These are phyloP conservation scores for Petunia secreta DNA, from an alignment of 257 asterid species.

Conservation along the genomic window DNA sequence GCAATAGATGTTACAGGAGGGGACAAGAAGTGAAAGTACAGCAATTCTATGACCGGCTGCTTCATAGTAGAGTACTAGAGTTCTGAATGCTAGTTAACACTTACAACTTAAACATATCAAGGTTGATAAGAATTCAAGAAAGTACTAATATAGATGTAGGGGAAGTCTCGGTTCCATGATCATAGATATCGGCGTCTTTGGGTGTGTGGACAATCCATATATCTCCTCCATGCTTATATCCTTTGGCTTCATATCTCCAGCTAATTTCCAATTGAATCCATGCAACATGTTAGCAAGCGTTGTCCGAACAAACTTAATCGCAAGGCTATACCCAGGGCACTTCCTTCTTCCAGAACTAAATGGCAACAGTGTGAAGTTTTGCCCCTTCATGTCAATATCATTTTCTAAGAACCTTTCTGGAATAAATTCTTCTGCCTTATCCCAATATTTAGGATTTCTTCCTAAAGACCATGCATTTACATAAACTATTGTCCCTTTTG, in stretches of 20 bases:
- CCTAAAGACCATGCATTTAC: slow-evolving; percentile 35
- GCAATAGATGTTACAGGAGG: no score
- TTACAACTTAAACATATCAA: no score
- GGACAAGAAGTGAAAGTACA: no score
- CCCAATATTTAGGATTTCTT: no score
- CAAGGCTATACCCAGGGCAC: slow-evolving; percentile 33
- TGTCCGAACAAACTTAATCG: slow-evolving; percentile 29
- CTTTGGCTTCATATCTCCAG: slow-evolving; percentile 33
- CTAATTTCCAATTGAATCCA: slow-evolving; percentile 39
- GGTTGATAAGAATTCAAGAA: no score
- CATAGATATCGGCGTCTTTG: slow-evolving; percentile 32
- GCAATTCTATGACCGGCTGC: no score
- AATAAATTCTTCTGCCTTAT: slow-evolving; percentile 19
- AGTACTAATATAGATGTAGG: slow-evolving; percentile 23
- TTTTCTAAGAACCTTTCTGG: slow-evolving; percentile 34
- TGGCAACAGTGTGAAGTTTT: slow-evolving; percentile 30
- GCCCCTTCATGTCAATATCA: slow-evolving; percentile 23
- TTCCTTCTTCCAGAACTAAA: slow-evolving; percentile 34
- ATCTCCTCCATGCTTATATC: slow-evolving; percentile 39
- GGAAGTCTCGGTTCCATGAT: slow-evolving; percentile 38
- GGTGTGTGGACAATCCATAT: slow-evolving; percentile 34
- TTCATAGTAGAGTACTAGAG: no score
- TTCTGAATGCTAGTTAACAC: no score
- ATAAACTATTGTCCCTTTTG: slow-evolving; percentile 31
- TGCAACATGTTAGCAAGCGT: slow-evolving; percentile 36